Evolutionary conservation across 345 rosid genomes (phyloP), one percentile per base, ranked within the genome.

Genomic region (Ceriops zippeliana): DNA sequence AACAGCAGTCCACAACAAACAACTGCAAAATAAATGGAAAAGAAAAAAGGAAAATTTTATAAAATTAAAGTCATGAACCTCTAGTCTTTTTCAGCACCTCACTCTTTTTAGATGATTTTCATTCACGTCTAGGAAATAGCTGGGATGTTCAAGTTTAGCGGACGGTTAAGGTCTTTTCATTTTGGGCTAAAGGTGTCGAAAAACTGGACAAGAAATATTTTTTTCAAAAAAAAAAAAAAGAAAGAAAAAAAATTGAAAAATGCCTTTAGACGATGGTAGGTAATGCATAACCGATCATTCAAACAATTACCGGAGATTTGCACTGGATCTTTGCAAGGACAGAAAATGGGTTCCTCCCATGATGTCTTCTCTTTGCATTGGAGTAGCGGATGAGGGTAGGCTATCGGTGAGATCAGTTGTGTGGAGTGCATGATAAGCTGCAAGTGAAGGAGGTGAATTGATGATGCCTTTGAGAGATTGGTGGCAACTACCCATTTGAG

Each of bases 231-330:
- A 65, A 52, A 3, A 27, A 20, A 7, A 21, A 5, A 52, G n/a
- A n/a, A 8, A 0, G 17, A 28, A 28, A 28, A 28, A 28, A 1
- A 28, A 28, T 0, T 28, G 3, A 28, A 28, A 28, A 28, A 28
- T 2, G 30, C 30, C 30, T 28, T 3, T 20, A 16, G 4, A 38
- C 0, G 47, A 38, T 38, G 47, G 47, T 9, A 38, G 15, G 47
- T 10, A 32, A 38, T 0, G 47, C 11, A 38, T 38, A 11, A 9
- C 35, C 13, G 16, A 53, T 11, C 58, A 53, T 11, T 53, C 8
- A 53, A 53, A 26, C 4, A 22, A 4, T 21, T 83, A 90, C 96
- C 96, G 84, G 67, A 81, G 89, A 85, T 86, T 84, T 65, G 86
- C 67, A 63, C 70, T 68, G 32, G 96, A 79, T 79, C 88, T 83